A percentile compares a stretch with the other conserved stretches of the same genome.
Conservation (phyloP, 169 alveolate genomes). For the Eimeria nieschulzi region DNA sequence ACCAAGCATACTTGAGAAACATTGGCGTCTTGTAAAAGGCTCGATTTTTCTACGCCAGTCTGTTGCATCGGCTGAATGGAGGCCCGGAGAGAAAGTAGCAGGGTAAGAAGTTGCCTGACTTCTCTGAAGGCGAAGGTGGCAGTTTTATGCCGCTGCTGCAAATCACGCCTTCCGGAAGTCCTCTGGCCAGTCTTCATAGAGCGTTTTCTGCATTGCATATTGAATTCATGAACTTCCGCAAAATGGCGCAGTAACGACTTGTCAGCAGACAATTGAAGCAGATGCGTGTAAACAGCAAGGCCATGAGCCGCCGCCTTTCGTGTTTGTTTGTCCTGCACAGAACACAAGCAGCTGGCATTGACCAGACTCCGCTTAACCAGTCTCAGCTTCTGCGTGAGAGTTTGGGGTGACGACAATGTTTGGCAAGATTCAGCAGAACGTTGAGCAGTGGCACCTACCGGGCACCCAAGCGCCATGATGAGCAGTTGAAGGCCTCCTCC, state of each 20-base stretch:
- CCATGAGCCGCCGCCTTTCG: slow-evolving; percentile 59
- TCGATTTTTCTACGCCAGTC: neutral
- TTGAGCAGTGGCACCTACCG: slow-evolving; percentile 27
- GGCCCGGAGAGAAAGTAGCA: slow-evolving; percentile 45
- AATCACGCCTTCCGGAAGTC: slow-evolving; percentile 22
- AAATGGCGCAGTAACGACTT: slow-evolving; percentile 48
- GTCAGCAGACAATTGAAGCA: slow-evolving; percentile 59
- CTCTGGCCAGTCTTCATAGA: neutral
- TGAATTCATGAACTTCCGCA: slow-evolving; percentile 51
- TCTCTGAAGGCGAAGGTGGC: slow-evolving; percentile 62
- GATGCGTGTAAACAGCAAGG: slow-evolving; percentile 64
- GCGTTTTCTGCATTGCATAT: slow-evolving; percentile 32
- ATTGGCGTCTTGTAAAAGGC: no score
- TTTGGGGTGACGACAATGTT: no score
- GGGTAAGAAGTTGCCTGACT: slow-evolving; percentile 51
- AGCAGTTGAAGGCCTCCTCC: slow-evolving; percentile 68
- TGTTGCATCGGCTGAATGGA: slow-evolving; percentile 46
- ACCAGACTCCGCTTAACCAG: no score
- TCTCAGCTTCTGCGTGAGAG: no score
- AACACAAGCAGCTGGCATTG: neutral
- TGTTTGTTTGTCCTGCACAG: slow-evolving; percentile 28
- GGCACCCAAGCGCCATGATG: slow-evolving; percentile 56
- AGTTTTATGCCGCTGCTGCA: slow-evolving; percentile 61
- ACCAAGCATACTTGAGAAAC: no score
- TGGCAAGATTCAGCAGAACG: no score